phyloP scores from a whole-genome alignment of 108 stramenopile species.

The Fistulifera solaris region DNA sequence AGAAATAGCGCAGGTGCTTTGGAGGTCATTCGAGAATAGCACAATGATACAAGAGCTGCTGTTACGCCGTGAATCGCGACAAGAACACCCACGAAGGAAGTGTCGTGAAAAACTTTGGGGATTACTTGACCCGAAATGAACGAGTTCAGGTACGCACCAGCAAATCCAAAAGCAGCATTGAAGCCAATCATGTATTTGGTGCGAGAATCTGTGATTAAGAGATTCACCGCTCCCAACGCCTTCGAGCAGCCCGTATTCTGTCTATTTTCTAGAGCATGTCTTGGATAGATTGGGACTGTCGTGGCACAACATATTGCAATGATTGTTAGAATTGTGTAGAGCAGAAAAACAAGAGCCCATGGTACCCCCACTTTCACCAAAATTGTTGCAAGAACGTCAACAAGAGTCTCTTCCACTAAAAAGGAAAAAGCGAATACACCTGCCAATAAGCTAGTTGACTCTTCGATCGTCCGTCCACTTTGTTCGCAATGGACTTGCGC shows the following conservation, averaged over 20 bases:
- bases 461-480: neutral
- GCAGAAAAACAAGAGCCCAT: slow-evolving; percentile 53
- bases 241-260: slow-evolving; percentile 18
- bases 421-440: slow-evolving; percentile 70
- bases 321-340: slow-evolving; percentile 43
- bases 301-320: slow-evolving; percentile 28
- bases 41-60: slow-evolving; percentile 43
- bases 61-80: slow-evolving; percentile 35
- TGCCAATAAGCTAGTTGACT: slow-evolving; percentile 43
- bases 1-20: slow-evolving; percentile 31
- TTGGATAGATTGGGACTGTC: slow-evolving; percentile 22
- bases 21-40: slow-evolving; percentile 32
- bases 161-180: slow-evolving; percentile 65
- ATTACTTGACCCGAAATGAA: slow-evolving; percentile 74
- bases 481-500: slow-evolving; percentile 39
- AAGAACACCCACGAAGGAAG: slow-evolving; percentile 50
- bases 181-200: slow-evolving; percentile 75
- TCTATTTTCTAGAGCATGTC: neutral
- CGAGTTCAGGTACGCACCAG: slow-evolving; percentile 51
- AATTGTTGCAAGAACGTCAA: slow-evolving; percentile 52
- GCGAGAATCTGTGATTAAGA: slow-evolving; percentile 49
- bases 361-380: slow-evolving; percentile 18
- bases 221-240: slow-evolving; percentile 39
- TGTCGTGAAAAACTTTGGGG: slow-evolving; percentile 42
- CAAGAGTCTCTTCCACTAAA: slow-evolving; percentile 51